Base-by-base conservation (phyloP, 108 stramenopile genomes). In the Cyclotella choctawhatcheeana region DNA sequence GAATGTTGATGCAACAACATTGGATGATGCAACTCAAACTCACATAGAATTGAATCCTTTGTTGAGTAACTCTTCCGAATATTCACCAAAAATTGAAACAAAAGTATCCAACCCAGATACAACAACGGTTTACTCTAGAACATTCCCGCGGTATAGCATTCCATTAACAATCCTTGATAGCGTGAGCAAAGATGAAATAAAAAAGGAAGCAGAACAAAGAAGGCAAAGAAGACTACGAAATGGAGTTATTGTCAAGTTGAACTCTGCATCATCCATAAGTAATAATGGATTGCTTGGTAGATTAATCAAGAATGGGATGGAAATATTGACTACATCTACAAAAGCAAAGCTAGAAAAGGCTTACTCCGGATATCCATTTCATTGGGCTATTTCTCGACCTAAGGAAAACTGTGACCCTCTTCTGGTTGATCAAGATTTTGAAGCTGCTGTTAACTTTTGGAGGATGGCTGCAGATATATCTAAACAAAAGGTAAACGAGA, bases 371-470 rank as follows among this genome's bases (percentile, higher is more conserved):
- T 5, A 35, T 24, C 18, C 59, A 60, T 48, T 64, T 21, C 63
- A 44, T 30, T 64, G 63, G 63, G 27, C 48, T 30, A 45, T 44
- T 37, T 60, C 59, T 7, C 4, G 35, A 35, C 7, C 12, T 37
- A 22, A 21, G 2, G 20, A 18, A 35, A 26, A 64, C 26, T 18
- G 12, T 20, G 25, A 14, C 21, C 5, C 34, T 43, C 5, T n/a
- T 14, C 24, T 65, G 33, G 16, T 37, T 6, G 79, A 81, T 58
- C 68, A 81, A 58, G 79, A 81, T 30, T 70, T 81, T 53, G 34
- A 64, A n/a, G 62, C 79, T 27, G 73, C 73, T 14, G 67, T 68
- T 48, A 33, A 62, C 13, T 81, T 81, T 64, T 81, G 79, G 79
- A 65, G 64, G 58, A 81, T 74, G 79, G 69, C 73, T 22, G 53